A percentile compares a stretch with the other conserved stretches of the same genome.
These are phyloP conservation scores for Hanseniaspora thailandica DNA, from an alignment of 805 yeast genomes.

Conservation along the genomic window DNA sequence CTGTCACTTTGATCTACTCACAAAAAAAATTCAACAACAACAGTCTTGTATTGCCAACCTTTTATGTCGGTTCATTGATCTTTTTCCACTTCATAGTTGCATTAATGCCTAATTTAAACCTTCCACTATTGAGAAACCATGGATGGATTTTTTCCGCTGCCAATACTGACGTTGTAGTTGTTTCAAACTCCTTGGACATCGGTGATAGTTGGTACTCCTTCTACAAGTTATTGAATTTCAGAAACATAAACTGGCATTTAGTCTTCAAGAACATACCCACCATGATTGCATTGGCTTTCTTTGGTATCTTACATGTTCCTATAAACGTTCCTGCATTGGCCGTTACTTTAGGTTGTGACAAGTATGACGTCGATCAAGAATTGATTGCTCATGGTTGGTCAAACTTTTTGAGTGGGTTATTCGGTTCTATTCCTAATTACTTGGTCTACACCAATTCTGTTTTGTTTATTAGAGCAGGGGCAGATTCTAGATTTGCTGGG, in stretches of 20 bases:
- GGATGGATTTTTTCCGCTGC: conserved; percentile 66
- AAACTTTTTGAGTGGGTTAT: conserved; percentile 67
- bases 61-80: conserved; percentile 59
- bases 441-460: conserved; percentile 90
- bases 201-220: conserved; percentile 65
- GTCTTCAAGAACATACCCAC: conserved; percentile 67
- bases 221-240: conserved; percentile 59
- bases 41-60: conserved; percentile 59
- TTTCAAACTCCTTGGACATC: not conserved
- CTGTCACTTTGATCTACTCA: conserved; percentile 46
- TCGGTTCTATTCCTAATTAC: conserved; percentile 88
- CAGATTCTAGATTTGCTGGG: conserved; percentile 80
- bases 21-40: conserved; percentile 57
- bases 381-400: conserved; percentile 90
- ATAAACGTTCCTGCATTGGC: conserved; percentile 96
- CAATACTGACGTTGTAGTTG: not conserved
- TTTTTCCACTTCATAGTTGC: conserved; percentile 59
- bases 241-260: conserved; percentile 61
- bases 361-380: conserved; percentile 81
- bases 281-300: conserved; percentile 90
- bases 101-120: conserved; percentile 51
- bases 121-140: conserved; percentile 47
- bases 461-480: conserved; percentile 86
- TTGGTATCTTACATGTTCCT: conserved; percentile 92
- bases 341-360: conserved; percentile 72